These are phyloP conservation scores for Umbelopsis sp. DNA, from an alignment of 192 early-diverging fungal genomes.

Conservation along the genomic window DNA sequence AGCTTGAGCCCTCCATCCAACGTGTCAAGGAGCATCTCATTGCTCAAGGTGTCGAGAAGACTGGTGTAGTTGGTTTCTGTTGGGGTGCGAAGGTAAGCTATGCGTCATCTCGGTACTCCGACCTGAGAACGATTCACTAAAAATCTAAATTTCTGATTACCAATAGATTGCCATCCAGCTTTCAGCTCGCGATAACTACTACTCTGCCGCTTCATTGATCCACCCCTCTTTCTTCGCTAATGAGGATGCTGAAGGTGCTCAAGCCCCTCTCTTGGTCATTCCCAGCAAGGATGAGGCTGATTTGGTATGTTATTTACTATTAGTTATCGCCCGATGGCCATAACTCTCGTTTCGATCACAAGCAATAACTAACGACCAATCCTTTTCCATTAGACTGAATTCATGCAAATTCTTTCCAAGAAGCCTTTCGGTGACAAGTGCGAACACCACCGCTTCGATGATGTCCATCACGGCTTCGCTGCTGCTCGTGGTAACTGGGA, in stretches of 20 bases:
- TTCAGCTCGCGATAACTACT: slow-evolving; percentile 47
- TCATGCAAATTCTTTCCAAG: slow-evolving; percentile 41
- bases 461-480: slow-evolving; percentile 60
- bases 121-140: neutral
- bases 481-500: slow-evolving; percentile 61
- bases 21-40: slow-evolving; percentile 40
- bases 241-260: slow-evolving; percentile 51
- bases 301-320: slow-evolving; percentile 33
- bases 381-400: slow-evolving; percentile 28
- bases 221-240: slow-evolving; percentile 65
- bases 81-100: slow-evolving; percentile 62
- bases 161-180: slow-evolving; percentile 49
- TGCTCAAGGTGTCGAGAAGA: slow-evolving; percentile 42
- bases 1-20: slow-evolving; percentile 17
- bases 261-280: slow-evolving; percentile 62
- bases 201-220: slow-evolving; percentile 54
- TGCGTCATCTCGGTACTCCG: neutral
- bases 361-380: neutral
- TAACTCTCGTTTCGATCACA: slow-evolving; percentile 14
- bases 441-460: slow-evolving; percentile 58
- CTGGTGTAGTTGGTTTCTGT: slow-evolving; percentile 69
- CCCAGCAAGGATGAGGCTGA: slow-evolving; percentile 69
- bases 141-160: neutral
- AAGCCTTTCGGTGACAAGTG: slow-evolving; percentile 57
- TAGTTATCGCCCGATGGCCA: neutral